Evolutionary conservation across 2,329 filamentous ascomycete species (phyloP).

Genomic region (Verticillium nubilum): DNA sequence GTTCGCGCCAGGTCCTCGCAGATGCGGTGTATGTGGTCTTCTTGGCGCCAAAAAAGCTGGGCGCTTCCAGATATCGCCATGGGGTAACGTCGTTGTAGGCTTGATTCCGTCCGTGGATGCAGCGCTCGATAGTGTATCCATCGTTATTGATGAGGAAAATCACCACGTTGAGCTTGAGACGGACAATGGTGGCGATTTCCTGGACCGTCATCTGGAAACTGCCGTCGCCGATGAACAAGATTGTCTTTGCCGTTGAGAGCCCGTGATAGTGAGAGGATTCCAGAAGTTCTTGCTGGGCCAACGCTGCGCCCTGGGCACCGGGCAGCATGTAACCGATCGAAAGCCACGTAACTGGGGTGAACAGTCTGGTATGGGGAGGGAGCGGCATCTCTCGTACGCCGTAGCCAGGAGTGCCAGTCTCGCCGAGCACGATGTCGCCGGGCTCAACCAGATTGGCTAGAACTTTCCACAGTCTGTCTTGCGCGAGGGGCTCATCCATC

Average conservation of each 20-base stretch:
- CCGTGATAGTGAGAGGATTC: constrained; percentile 3
- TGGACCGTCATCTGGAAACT: constrained; percentile 63
- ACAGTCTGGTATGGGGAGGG: constrained; percentile 38
- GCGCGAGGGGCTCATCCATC: constrained; percentile 32
- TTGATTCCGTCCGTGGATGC: constrained; percentile 48
- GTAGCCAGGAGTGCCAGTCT: constrained; percentile 52
- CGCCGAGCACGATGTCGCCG: constrained; percentile 51
- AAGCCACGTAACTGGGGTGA: constrained; percentile 50
- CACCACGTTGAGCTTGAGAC: constrained; percentile 39
- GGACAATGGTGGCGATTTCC: constrained; percentile 59
- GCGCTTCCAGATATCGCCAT: constrained; percentile 45
- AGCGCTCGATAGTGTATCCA: constrained; percentile 54
- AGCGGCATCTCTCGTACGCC: constrained; percentile 46
- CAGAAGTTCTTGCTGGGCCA: constrained; percentile 44
- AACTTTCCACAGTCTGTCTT: constrained; percentile 41
- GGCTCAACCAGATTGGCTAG: constrained; percentile 39
- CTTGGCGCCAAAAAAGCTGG: constrained; percentile 40
- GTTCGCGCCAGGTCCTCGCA: constrained; percentile 38
- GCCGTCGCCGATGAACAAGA: constrained; percentile 58
- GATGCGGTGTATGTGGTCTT: constrained; percentile 30
- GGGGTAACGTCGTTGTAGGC: constrained; percentile 49
- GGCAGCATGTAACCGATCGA: constrained; percentile 58
- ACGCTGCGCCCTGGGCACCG: constrained; percentile 47
- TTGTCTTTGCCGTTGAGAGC: constrained; percentile 27
- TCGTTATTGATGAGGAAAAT: constrained; percentile 54